Evolutionary conservation across 2,329 filamentous ascomycete genomes (phyloP), one percentile per base, ranked within the genome.

Genomic region (Verticillium longisporum): DNA sequence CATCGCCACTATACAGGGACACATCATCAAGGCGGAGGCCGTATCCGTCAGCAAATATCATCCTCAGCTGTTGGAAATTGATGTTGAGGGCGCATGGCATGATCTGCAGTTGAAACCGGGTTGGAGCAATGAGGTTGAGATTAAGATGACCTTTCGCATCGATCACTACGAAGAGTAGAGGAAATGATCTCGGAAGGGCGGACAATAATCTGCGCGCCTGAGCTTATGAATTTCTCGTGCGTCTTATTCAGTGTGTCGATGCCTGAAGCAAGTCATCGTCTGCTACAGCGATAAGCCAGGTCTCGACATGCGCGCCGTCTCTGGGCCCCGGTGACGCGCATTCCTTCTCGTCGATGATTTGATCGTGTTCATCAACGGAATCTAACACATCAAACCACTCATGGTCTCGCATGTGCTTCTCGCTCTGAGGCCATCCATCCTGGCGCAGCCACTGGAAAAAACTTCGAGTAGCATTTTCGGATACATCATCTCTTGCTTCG

Each of bases 111-210:
- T 95, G 60, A 77, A 86, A 61, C 82, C 84, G 41, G 86, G 88
- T 7, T 96, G 90, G 88, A 88, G 86, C 65, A 96, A 97, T 71
- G 90, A 96, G 72, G 82, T 92, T 41, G 80, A 84, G 63, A 77
- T 96, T 53, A 87, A 88, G 70, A 73, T 92, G 5, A 88, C 78
- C 61, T 79, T 84, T 56, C 72, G 73, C 31, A 68, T 78, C 55
- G 78, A 77, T 41, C 61, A 61, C 18, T 21, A 50, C 45, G 13
- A n/a, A 21, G 18, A 50, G 45, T n/a, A 50, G 63, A 62, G 15
- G 31, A 59, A 21, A 26, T 26, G 2, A 26, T 26, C n/a, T n/a
- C 4, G 26, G 4, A 26, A 26, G 26, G 26, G 26, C 3, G 3
- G 4, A 26, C 4, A 26, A 26, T 26, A 26, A 4, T 26, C n/a